These are phyloP conservation scores for Dothistroma septosporum DNA, from an alignment of 2,329 filamentous ascomycete species.

Conservation along the genomic window DNA sequence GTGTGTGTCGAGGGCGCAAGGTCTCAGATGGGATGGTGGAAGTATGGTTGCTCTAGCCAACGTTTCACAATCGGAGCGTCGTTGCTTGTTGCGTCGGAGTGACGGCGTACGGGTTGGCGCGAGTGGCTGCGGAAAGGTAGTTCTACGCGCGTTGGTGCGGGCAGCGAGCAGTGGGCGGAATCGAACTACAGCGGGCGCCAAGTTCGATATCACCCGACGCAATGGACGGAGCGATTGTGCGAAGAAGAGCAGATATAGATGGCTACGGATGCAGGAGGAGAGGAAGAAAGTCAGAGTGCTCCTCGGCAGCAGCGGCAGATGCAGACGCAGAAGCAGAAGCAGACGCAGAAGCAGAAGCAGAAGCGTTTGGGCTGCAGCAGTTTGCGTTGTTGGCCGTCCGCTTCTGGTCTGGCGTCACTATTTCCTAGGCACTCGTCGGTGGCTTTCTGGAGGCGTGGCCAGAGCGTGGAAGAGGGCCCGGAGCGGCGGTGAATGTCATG, in stretches of 20 bases:
- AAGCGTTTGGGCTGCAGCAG: constrained; percentile 1
- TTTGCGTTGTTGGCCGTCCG: background rate
- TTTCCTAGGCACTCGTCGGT: background rate
- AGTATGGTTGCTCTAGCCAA: background rate
- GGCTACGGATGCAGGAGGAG: background rate
- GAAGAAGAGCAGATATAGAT: background rate
- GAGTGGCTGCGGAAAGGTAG: background rate
- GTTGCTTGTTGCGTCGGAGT: constrained; percentile 3
- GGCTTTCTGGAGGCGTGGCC: background rate
- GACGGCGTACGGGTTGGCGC: background rate
- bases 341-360: too few species aligned
- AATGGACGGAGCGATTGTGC: background rate
- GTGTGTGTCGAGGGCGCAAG: background rate
- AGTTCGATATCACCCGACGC: too few species aligned
- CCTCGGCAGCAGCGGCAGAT: background rate
- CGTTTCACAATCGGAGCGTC: background rate
- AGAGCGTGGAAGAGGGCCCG: background rate
- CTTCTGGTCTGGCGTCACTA: background rate
- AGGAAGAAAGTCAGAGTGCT: background rate
- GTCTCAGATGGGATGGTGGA: background rate
- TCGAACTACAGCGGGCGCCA: too few species aligned
- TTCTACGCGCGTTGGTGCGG: background rate
- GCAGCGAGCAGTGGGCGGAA: background rate
- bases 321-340: background rate
- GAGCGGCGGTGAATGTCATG: too few species aligned